Evolutionary conservation across 345 rosid genomes (phyloP), one percentile per base, ranked within the genome.

Genomic region (Ricinus communis): DNA sequence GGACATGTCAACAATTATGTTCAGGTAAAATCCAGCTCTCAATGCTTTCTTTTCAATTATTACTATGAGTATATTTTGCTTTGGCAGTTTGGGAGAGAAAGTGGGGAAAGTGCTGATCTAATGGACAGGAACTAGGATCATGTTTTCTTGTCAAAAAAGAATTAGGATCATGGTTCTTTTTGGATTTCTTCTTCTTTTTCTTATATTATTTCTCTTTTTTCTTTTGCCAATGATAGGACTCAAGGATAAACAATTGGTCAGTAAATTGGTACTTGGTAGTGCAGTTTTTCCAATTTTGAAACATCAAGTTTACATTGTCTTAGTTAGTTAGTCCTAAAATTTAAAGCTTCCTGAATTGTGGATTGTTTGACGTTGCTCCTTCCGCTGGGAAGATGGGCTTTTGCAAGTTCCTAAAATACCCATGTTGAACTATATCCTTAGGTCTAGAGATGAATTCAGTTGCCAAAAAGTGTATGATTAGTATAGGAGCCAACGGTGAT

Each of bases 1-100:
- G 96, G 96, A 28, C 99, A 88, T 70, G 79, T 82, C 73, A 92
- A 92, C 83, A 95, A 95, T 68, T 90, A 85, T 61, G 77, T 86
- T 30, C 73, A 84, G 60, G 97, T 95, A 81, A 77, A 87, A 47
- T 69, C 62, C 53, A 21, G 24, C 38, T 64, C 40, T 49, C 66
- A 5, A 1, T 5, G 30, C 36, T 22, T 18, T 63, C 0, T 5
- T 4, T 31, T 27, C 54, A 41, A 27, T 41, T 22, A 19, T 1
- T 43, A 12, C 38, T 41, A 22, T 57, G 8, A 25, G 8, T 1
- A 41, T 66, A n/a, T 3, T 51, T 31, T 25, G 15, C 31, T 50
- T 50, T 30, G 33, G 57, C 16, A 24, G 15, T 36, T 30, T 52
- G 27, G 38, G 40, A 36, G 13, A 12, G 33, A 36, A 6, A 65